Evolutionary conservation across 2,329 filamentous ascomycete genomes (phyloP), one percentile per base, ranked within the genome.

Genomic region (Alternaria metachromatica): DNA sequence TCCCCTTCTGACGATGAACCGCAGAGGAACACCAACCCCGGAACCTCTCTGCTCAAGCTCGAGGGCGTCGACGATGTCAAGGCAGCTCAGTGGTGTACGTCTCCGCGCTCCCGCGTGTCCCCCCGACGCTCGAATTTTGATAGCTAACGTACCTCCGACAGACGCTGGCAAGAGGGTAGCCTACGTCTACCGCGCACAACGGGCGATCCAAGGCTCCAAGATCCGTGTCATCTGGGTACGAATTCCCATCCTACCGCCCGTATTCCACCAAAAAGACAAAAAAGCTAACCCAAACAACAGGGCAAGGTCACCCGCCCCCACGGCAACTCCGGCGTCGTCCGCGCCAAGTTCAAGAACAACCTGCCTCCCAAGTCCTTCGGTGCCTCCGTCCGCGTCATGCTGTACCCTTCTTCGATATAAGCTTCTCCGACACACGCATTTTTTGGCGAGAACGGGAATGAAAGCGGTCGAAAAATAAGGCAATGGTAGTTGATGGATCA

Each of bases 381-480:
- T 73, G 78, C 94, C 83, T 94, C 92, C 80, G 92, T 97, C 87
- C 91, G 94, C 86, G 89, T 97, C 86, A 97, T 97, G 94, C 89
- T 97, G 85, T 97, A 97, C 89, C 94, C 94, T 85, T 96, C 93
- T 82, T 94, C 93, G 87, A 96, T 97, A 91, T 97, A 95, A 91
- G 25, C 54, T 56, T 72, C 73, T 73, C 73, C 71, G 74, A 70
- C 69, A 71, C 67, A 68, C 67, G 12, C 37, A 59, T 68, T 58
- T 55, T 63, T 66, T 66, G 68, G 73, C 72, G 72, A 41, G 37
- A 41, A 72, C 65, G 69, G 65, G 58, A 71, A 66, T 66, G 65
- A 37, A 37, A 70, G 41, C 62, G 70, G 67, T 70, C 67, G 69
- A 70, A 63, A 68, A 67, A 41, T 41, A 41, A 41, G 37, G 66